Evolutionary conservation across 495 filamentous ascomycete genomes (phyloP).

Genomic region (Halenospora varia): DNA sequence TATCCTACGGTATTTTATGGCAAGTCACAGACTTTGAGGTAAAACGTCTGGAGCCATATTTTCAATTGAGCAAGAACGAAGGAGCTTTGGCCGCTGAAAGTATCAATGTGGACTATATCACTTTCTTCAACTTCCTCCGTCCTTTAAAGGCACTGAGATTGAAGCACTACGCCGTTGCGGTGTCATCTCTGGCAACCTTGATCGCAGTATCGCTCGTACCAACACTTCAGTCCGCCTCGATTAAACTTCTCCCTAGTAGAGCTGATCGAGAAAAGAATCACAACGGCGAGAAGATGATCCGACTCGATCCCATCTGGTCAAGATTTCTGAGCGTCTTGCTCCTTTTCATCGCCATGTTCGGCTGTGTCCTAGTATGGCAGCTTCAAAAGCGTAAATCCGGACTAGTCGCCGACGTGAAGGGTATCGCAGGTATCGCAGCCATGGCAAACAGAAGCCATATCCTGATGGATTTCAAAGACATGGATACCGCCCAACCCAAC

Average conservation of each 20-base stretch:
- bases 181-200: constrained; percentile 56
- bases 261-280: constrained; percentile 19
- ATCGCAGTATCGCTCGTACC: constrained; percentile 62
- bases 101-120: constrained; percentile 71
- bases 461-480: constrained; percentile 67
- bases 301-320: constrained; percentile 54
- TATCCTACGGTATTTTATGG: constrained; percentile 71
- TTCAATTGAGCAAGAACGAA: constrained; percentile 61
- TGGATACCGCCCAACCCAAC: constrained; percentile 60
- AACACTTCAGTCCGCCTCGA: constrained; percentile 53
- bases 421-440: constrained; percentile 68
- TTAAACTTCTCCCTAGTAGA: constrained; percentile 48
- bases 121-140: constrained; percentile 55
- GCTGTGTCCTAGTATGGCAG: constrained; percentile 52
- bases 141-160: constrained; percentile 56
- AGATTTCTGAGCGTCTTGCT: constrained; percentile 51
- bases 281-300: constrained; percentile 41
- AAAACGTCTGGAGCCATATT: constrained; percentile 69
- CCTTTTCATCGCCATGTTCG: constrained; percentile 50
- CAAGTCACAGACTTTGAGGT: constrained; percentile 72
- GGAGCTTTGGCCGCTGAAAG: constrained; percentile 63
- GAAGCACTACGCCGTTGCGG: constrained; percentile 61
- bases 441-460: constrained; percentile 72
- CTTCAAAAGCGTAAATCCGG: constrained; percentile 57
- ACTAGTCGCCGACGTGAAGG: constrained; percentile 62